phyloP scores from a whole-genome alignment of 306 rosid genomes.

The Acacia melanoxylon region DNA sequence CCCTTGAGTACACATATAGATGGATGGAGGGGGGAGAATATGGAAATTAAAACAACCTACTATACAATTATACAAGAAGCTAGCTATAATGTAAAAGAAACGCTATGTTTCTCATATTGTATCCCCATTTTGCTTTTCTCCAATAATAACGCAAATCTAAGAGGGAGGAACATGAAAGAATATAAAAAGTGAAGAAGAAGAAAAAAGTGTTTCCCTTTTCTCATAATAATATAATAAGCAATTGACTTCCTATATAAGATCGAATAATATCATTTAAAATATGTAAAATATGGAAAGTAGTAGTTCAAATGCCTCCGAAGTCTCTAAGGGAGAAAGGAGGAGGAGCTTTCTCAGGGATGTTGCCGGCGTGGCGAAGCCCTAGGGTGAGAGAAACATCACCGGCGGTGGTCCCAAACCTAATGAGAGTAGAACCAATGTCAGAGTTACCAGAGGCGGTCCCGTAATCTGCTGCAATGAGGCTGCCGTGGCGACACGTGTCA shows the following conservation, averaged over 20 bases:
- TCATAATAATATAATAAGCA: slow-evolving; percentile 33
- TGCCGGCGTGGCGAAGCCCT: slow-evolving; percentile 96
- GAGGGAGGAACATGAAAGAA: slow-evolving; percentile 20
- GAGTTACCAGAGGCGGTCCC: slow-evolving; percentile 67
- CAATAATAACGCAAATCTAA: slow-evolving; percentile 35
- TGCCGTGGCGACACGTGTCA: slow-evolving; percentile 68
- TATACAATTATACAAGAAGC: slow-evolving; percentile 62
- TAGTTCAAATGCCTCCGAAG: slow-evolving; percentile 66
- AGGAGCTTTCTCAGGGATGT: slow-evolving; percentile 60
- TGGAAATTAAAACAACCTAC: slow-evolving; percentile 37
- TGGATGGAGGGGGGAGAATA: background rate
- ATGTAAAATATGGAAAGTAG: slow-evolving; percentile 3
- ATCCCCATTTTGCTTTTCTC: slow-evolving; percentile 30
- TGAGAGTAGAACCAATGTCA: slow-evolving; percentile 57
- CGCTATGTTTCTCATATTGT: slow-evolving; percentile 39
- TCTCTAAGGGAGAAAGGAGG: slow-evolving; percentile 79
- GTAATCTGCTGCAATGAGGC: slow-evolving; percentile 51
- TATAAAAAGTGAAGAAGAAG: background rate
- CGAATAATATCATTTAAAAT: background rate
- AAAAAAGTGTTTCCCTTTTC: slow-evolving; percentile 6
- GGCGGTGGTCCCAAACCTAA: slow-evolving; percentile 81
- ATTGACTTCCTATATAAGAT: slow-evolving; percentile 24
- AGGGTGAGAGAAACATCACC: slow-evolving; percentile 97
- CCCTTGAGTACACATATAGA: slow-evolving; percentile 30
- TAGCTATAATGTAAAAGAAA: slow-evolving; percentile 13